Percentiles rank a stretch among this genome's conserved stretches.
phyloP scores from a whole-genome alignment of 179 eudicot genomes.

The Vitellaria paradoxa region DNA sequence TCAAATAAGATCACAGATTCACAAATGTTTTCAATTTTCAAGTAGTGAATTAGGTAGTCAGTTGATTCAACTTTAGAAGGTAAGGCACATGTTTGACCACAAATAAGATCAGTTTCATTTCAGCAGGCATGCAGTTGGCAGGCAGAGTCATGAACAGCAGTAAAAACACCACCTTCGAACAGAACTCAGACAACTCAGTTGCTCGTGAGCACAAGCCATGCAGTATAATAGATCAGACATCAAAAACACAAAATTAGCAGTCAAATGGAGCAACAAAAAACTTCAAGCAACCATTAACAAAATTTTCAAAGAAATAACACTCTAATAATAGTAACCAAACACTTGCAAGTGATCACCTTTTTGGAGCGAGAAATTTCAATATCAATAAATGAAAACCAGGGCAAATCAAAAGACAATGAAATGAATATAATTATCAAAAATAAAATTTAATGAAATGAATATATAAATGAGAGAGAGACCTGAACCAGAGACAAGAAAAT shows the following conservation, averaged over 20 bases:
- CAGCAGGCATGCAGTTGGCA: background rate
- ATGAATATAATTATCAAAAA: background rate
- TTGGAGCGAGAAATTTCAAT: background rate
- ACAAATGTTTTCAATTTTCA: too few relatives aligned
- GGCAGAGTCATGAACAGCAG: background rate
- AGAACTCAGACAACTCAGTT: too few relatives aligned
- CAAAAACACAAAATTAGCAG: background rate
- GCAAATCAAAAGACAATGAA: too few relatives aligned
- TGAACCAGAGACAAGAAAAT: background rate
- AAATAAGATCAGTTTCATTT: background rate
- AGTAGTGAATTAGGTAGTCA: background rate
- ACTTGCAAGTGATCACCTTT: too few relatives aligned
- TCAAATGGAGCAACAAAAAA: background rate
- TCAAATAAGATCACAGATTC: background rate
- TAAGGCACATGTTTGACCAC: background rate
- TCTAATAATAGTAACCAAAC: too few relatives aligned
- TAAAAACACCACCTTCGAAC: background rate
- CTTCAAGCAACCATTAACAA: background rate
- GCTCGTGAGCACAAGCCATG: background rate
- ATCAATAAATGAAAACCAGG: background rate
- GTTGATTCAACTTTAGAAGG: background rate
- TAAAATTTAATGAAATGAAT: background rate
- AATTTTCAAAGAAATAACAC: background rate
- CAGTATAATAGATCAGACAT: background rate
- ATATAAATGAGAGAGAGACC: background rate